These are phyloP conservation scores for Solanum chaucha DNA, from an alignment of 257 asterid genomes.

Conservation along the genomic window DNA sequence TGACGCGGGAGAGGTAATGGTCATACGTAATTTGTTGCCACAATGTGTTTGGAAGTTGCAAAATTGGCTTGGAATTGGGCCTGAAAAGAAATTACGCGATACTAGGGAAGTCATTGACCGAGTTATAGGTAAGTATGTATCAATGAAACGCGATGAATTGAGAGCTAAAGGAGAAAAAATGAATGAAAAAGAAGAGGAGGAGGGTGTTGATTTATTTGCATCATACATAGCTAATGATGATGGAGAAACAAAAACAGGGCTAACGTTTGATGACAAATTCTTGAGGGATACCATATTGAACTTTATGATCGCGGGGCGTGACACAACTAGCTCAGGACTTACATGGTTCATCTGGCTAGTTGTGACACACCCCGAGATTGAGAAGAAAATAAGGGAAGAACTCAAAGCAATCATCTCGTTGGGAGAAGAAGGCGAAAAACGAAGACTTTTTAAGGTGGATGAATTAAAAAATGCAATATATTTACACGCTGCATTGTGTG, in stretches of 20 bases:
- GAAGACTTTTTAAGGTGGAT: neutral
- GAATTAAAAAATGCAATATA: neutral
- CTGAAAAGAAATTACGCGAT: neutral
- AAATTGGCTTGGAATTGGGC: neutral
- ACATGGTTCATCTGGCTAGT: neutral
- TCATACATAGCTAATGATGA: neutral
- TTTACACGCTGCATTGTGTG: constrained; percentile 23
- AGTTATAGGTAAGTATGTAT: neutral
- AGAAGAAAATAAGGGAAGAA: neutral
- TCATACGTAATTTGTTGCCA: constrained; percentile 16
- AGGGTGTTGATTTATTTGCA: neutral
- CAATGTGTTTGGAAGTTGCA: neutral
- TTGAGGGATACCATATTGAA: neutral
- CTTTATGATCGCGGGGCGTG: neutral
- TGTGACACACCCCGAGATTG: neutral
- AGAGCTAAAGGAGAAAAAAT: neutral
- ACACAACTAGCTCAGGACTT: neutral
- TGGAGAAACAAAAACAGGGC: neutral
- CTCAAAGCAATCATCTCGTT: neutral
- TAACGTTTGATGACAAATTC: neutral
- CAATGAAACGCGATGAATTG: neutral
- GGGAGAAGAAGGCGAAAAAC: neutral
- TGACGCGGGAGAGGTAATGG: neutral
- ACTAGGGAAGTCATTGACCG: neutral
- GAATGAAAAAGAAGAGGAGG: neutral